These are phyloP conservation scores for Herpetomonas samuelpessoai DNA, from an alignment of 208 protist species.

Conservation along the genomic window DNA sequence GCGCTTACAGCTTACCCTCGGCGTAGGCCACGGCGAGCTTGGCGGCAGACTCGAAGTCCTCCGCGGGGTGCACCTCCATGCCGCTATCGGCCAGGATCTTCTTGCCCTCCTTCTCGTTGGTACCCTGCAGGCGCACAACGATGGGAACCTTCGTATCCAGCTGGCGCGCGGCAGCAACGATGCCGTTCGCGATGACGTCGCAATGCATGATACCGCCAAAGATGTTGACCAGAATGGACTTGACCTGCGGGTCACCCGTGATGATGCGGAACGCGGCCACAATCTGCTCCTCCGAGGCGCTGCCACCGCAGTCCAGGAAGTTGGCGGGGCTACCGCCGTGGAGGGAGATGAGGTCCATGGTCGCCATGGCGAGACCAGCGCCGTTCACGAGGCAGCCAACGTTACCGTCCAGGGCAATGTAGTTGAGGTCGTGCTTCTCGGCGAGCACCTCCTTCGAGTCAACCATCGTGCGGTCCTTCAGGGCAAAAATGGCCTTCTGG, in stretches of 20 bases:
- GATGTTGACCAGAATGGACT: slow-evolving; percentile 99
- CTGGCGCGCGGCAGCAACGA: slow-evolving; percentile 91
- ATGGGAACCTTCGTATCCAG: slow-evolving; percentile 93
- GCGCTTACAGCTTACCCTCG: slow-evolving; percentile 9
- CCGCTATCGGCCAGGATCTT: slow-evolving; percentile 91
- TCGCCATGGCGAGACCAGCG: slow-evolving; percentile 99
- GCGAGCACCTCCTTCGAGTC: slow-evolving; percentile 96
- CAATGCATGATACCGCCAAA: slow-evolving; percentile 99
- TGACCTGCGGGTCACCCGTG: slow-evolving; percentile 90
- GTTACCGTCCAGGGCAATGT: slow-evolving; percentile 99
- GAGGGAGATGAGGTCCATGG: slow-evolving; percentile 99
- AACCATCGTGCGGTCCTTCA: slow-evolving; percentile 94
- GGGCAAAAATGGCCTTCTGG: slow-evolving; percentile 95
- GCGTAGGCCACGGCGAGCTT: slow-evolving; percentile 72
- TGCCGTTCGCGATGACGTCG: slow-evolving; percentile 97
- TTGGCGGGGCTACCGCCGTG: slow-evolving; percentile 98
- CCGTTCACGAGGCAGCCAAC: slow-evolving; percentile 98
- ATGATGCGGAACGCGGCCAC: slow-evolving; percentile 98
- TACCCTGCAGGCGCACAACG: slow-evolving; percentile 93
- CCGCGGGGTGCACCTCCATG: slow-evolving; percentile 72
- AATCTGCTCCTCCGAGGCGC: slow-evolving; percentile 92
- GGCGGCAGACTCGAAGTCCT: slow-evolving; percentile 85
- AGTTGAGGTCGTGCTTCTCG: slow-evolving; percentile 97
- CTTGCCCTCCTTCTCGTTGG: slow-evolving; percentile 95
- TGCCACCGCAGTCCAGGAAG: slow-evolving; percentile 99